Percentiles rank a stretch among this genome's conserved stretches.
These are phyloP conservation scores for Gynochthodes officinalis DNA, from an alignment of 257 asterid genomes.

Conservation along the genomic window DNA sequence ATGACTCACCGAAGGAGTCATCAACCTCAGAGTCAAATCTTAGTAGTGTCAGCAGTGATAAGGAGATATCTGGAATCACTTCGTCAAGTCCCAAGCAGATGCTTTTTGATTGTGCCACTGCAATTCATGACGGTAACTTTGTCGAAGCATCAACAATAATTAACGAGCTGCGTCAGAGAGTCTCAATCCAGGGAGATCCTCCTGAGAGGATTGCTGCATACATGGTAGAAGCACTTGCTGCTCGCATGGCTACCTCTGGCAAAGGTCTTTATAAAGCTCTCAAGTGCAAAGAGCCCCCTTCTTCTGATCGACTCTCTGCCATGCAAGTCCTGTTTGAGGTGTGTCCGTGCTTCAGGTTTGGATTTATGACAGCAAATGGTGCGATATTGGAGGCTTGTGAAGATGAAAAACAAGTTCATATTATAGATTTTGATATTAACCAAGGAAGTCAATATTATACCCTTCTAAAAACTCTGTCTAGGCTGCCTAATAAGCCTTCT, in stretches of 20 bases:
- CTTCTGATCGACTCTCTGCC: conserved; percentile 71
- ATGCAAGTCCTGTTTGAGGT: conserved; percentile 98
- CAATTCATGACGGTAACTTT: conserved; percentile 52
- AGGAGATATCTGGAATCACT: conserved; percentile 35
- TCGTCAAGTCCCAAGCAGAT: conserved; percentile 47
- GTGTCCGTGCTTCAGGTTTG: conserved; percentile 86
- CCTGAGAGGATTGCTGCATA: conserved; percentile 81
- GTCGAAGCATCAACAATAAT: conserved; percentile 57
- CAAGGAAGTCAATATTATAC: conserved; percentile 97
- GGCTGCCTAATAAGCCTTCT: conserved; percentile 48
- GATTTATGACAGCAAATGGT: conserved; percentile 88
- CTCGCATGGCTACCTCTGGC: conserved; percentile 86
- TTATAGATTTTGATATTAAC: conserved; percentile 82
- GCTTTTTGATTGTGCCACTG: conserved; percentile 75
- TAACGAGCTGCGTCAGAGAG: conserved; percentile 59
- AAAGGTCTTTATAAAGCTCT: conserved; percentile 82
- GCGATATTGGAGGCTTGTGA: conserved; percentile 68
- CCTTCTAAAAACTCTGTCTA: conserved; percentile 62
- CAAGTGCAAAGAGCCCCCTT: conserved; percentile 78
- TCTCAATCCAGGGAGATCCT: conserved; percentile 90
- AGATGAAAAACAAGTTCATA: conserved; percentile 67
- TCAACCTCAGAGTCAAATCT: conserved; percentile 54
- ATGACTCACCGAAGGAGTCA: conserved; percentile 74
- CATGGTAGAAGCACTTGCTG: conserved; percentile 93
- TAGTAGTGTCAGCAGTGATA: conserved; percentile 44